Evolutionary conservation across 257 asterid genomes (phyloP).

Genomic region (Mitragyna speciosa): DNA sequence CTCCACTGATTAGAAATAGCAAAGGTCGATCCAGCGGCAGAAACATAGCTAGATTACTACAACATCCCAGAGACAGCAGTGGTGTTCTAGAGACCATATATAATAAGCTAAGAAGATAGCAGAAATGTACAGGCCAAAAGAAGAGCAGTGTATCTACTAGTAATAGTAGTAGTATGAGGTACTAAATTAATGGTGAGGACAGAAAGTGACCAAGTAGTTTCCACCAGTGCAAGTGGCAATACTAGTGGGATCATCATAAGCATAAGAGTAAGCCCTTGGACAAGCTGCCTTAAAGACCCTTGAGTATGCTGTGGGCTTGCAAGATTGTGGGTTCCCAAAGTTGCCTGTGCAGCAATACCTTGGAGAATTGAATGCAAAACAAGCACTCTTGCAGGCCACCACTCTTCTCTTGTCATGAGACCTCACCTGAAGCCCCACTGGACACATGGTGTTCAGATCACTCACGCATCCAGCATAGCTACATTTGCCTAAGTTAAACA

Average conservation of each 20-base stretch:
- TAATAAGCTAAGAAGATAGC: background rate
- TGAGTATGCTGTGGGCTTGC: slow-evolving; percentile 97
- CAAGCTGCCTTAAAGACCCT: slow-evolving; percentile 86
- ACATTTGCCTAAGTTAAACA: slow-evolving; percentile 57
- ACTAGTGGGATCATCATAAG: slow-evolving; percentile 96
- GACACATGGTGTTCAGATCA: slow-evolving; percentile 82
- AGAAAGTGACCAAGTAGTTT: slow-evolving; percentile 76
- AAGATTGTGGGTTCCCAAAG: slow-evolving; percentile 75
- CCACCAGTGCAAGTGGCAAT: slow-evolving; percentile 86
- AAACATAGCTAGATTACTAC: background rate
- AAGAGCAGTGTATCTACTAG: background rate
- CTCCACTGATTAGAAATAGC: background rate
- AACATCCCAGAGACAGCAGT: background rate
- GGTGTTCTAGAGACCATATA: background rate
- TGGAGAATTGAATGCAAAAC: slow-evolving; percentile 85
- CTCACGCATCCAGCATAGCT: slow-evolving; percentile 89
- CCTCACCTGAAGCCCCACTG: slow-evolving; percentile 93
- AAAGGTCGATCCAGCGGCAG: background rate
- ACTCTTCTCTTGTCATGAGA: slow-evolving; percentile 72
- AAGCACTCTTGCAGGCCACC: slow-evolving; percentile 90
- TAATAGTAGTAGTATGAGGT: background rate
- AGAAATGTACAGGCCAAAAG: background rate
- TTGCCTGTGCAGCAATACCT: slow-evolving; percentile 91
- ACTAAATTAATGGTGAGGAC: slow-evolving; percentile 62
- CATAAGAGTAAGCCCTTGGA: slow-evolving; percentile 94